A percentile compares a stretch with the other conserved stretches of the same genome.
Evolutionary conservation across 345 rosid genomes (phyloP).

Genomic region (Streptanthus diversifolius): DNA sequence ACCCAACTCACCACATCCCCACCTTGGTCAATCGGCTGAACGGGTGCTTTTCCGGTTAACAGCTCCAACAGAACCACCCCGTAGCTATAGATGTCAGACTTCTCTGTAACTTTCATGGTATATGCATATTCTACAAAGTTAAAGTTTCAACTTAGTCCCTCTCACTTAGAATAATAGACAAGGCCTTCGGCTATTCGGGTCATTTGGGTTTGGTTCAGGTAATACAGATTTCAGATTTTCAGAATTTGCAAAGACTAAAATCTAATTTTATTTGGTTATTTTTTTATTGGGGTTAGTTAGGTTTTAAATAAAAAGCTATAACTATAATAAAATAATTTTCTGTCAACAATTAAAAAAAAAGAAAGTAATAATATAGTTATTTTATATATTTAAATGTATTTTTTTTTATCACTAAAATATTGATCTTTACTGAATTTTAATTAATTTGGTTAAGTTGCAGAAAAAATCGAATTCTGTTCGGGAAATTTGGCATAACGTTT

Average conservation of each 20-base stretch:
- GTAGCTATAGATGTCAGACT: constrained; percentile 87
- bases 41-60: constrained; percentile 74
- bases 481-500: background rate
- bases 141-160: background rate
- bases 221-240: background rate
- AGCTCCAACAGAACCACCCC: constrained; percentile 81
- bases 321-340: no score
- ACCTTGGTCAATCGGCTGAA: constrained; percentile 87
- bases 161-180: background rate
- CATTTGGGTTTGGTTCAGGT: background rate
- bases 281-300: background rate
- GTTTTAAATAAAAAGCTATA: no score
- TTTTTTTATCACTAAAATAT: background rate
- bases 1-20: constrained; percentile 91
- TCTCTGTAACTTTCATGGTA: constrained; percentile 92
- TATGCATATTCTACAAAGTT: constrained; percentile 84
- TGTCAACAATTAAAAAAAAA: no score
- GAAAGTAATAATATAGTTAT: no score
- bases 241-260: background rate
- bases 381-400: no score
- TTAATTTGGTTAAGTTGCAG: background rate
- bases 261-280: background rate
- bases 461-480: background rate
- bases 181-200: background rate
- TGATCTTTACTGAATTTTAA: background rate